These are phyloP conservation scores for Beauveria asiatica DNA, from an alignment of 2,329 filamentous ascomycete genomes.

Conservation along the genomic window DNA sequence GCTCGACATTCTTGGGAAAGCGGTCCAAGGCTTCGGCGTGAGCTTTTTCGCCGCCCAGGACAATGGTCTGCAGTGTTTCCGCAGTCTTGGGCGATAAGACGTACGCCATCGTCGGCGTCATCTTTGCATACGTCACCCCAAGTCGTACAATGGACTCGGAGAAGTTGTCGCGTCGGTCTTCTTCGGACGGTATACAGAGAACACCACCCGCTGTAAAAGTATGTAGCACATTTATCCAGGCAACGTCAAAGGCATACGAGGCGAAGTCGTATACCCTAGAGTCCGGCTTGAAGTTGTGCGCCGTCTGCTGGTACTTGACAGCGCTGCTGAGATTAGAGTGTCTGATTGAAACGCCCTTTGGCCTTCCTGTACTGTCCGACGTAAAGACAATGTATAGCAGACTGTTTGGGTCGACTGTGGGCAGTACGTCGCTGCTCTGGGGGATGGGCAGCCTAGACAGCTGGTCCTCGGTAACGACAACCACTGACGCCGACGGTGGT, in stretches of 20 bases:
- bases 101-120: conserved; percentile 12
- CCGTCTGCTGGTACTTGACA: conserved; percentile 5
- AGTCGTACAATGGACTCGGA: conserved; percentile 13
- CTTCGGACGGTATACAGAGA: conserved; percentile 17
- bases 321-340: conserved; percentile 14
- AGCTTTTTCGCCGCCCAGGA: conserved; percentile 15
- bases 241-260: conserved; percentile 14
- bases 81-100: not conserved
- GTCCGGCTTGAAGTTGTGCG: not conserved
- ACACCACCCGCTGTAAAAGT: conserved; percentile 18
- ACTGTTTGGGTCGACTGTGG: not conserved
- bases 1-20: conserved; percentile 22
- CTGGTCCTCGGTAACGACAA: not conserved
- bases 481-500: conserved; percentile 1
- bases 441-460: not conserved
- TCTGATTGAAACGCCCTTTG: conserved; percentile 38
- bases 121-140: conserved; percentile 12
- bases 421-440: not conserved
- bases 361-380: conserved; percentile 42
- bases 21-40: conserved; percentile 40
- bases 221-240: conserved; percentile 17
- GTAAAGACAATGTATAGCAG: conserved; percentile 37
- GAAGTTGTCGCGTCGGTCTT: conserved; percentile 14
- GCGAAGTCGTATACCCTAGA: conserved; percentile 14
- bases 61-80: conserved; percentile 4